Conservation (phyloP, 2,329 filamentous ascomycete species). For the Emmonsia crescens region DNA sequence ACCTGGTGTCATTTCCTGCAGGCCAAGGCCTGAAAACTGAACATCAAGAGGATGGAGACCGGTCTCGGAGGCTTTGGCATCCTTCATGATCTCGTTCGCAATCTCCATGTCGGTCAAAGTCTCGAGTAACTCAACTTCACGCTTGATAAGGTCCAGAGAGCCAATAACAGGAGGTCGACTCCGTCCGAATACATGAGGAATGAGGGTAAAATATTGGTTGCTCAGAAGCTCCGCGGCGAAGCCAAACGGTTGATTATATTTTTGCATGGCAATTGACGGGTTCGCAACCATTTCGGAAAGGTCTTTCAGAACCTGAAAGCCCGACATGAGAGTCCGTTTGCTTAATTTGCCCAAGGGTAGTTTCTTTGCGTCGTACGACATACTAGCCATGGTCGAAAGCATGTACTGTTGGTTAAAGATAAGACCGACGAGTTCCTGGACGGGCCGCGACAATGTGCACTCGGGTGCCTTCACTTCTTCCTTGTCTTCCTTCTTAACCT, state of each 20-base stretch:
- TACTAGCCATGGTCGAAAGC: slow-evolving; percentile 39
- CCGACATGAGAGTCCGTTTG: slow-evolving; percentile 62
- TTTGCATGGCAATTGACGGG: slow-evolving; percentile 29
- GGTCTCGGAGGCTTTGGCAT: slow-evolving; percentile 41
- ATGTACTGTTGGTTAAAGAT: slow-evolving; percentile 76
- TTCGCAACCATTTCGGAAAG: slow-evolving; percentile 57
- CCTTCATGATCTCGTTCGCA: slow-evolving; percentile 65
- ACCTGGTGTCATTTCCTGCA: slow-evolving; percentile 64
- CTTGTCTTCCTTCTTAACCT: slow-evolving; percentile 21
- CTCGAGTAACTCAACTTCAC: slow-evolving; percentile 69
- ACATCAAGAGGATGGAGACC: slow-evolving; percentile 55
- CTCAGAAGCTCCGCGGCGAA: slow-evolving; percentile 53
- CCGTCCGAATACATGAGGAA: slow-evolving; percentile 72
- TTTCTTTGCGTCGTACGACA: slow-evolving; percentile 48
- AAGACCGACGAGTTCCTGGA: slow-evolving; percentile 62
- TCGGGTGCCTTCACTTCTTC: slow-evolving; percentile 33
- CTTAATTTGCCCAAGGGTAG: slow-evolving; percentile 75
- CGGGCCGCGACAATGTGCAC: slow-evolving; percentile 48
- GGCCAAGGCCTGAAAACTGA: slow-evolving; percentile 58
- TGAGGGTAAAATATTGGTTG: slow-evolving; percentile 68
- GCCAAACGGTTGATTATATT: slow-evolving; percentile 27
- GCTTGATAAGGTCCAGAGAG: slow-evolving; percentile 49
- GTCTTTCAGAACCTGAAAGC: slow-evolving; percentile 67
- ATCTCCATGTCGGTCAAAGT: slow-evolving; percentile 78
- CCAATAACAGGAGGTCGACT: slow-evolving; percentile 59